Base-by-base conservation (phyloP, 495 filamentous ascomycete genomes). In the Penicillium tannophilum region DNA sequence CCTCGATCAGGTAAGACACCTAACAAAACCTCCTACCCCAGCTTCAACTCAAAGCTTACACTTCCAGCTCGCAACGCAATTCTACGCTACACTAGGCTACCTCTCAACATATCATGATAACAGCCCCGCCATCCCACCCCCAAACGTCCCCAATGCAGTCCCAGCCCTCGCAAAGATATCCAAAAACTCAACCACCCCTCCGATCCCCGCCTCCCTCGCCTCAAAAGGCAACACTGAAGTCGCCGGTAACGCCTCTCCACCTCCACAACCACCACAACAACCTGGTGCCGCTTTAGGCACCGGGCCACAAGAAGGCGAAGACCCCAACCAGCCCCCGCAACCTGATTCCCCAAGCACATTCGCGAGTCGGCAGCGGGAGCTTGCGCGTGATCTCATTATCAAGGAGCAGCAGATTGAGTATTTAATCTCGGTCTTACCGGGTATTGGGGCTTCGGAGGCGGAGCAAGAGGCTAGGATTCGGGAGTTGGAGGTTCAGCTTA, bases 341-440 rank as follows among this genome's bases (percentile, higher is more conserved):
- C 82, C 89, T 1, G 82, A 90, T 60, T 76, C 86, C 1, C 81
- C 89, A 0, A 79, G 85, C 41, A 78, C 80, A 14, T 96, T 95
- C 71, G 79, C 80, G 41, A 82, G 81, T 9, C 84, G 88, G 10
- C 86, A 95, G 68, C 72, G 83, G 35, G 93, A 98, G 69, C 80
- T 98, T 19, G 90, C 92, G 17, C 86, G 87, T 14, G 93, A 97
- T 66, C 79, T 98, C 1, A 88, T 98, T 52, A 74, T 90, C 55
- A 92, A 97, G 73, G 90, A 93, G 63, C 91, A 97, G 78, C 92
- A 97, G 82, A 94, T 98, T 63, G 94, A 98, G 76, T 79, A 85
- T 24, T 73, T 98, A 55, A 91, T 97, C 60, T 86, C 84, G 3
- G 81, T 82, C 16, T 75, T 98, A n/a, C 94, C 94, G 0, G 94